phyloP scores from a whole-genome alignment of 148 eudicot genomes.

The Vaccinium vitisidaea region DNA sequence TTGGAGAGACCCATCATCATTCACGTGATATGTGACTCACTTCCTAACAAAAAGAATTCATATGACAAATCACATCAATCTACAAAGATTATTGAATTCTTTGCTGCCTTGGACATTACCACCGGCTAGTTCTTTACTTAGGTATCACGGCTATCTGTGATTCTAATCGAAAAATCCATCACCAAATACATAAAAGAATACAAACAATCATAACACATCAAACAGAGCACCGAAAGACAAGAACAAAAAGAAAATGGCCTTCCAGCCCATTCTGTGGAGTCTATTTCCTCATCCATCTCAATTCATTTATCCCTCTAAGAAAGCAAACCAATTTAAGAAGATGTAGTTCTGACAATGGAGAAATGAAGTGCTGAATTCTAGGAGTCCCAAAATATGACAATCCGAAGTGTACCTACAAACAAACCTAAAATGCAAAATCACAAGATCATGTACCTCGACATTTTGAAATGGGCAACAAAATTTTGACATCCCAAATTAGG shows the following conservation, averaged over 20 bases:
- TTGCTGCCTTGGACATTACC: background rate
- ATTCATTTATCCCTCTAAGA: too few relatives aligned
- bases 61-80: background rate
- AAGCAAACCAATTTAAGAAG: background rate
- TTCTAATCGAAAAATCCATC: background rate
- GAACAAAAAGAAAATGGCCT: too few relatives aligned
- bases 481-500: background rate
- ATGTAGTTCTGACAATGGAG: background rate
- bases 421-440: background rate
- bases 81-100: background rate
- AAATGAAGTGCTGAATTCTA: background rate
- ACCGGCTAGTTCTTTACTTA: background rate
- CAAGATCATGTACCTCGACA: background rate
- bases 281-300: too few relatives aligned
- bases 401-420: background rate
- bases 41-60: background rate
- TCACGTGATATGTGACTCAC: background rate
- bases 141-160: background rate
- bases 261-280: too few relatives aligned
- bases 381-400: background rate
- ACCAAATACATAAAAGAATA: background rate
- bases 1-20: background rate
- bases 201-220: background rate
- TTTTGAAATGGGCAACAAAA: background rate
- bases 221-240: too few relatives aligned